Evolutionary conservation across 1,139 yeast genomes (phyloP), one percentile per base, ranked within the genome.

Genomic region (Suhomyces panamericanus): DNA sequence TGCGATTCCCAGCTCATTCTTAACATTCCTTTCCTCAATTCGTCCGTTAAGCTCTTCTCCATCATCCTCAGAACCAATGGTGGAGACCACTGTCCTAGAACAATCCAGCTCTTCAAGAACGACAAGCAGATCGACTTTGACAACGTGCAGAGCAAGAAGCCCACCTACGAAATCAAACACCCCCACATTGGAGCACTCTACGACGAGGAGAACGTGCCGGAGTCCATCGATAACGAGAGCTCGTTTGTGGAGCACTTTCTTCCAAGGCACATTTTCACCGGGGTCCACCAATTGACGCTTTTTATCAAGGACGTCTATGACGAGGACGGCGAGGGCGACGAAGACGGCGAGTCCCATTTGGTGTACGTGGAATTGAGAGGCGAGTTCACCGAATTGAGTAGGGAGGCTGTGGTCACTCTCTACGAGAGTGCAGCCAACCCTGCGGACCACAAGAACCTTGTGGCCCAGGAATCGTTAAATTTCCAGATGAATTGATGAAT

Each of bases 381-480:
- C 0, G 95, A 87, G 53, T 83, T 74, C 61, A 77, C 84, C 4
- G 81, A 80, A 45, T 64, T 83, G 49, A 67, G 71, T 41, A 78
- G 75, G 55, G 88, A 80, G 47, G 96, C 96, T 0, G 82, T 87
- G 15, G 76, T 85, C 16, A 75, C 96, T 1, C 59, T 86, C 24
- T 91, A 91, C 63, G 98, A 91, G 63, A 81, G 90, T 49, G 96
- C 96, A 1, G 95, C 98, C 6, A 90, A 90, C 59, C 96, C 96
- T 0, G 81, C 85, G 3, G 97, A 91, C 60, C 97, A 91, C 64
- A 83, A 83, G 58, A 79, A 73, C 51, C 45, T 77, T 36, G 42
- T 47, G 24, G 48, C 45, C 16, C 40, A 36, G 13, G 51, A 48
- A 20, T 32, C 43, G 9, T 32, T 41, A 30, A 44, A 47, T 34